A percentile compares a stretch with the other conserved stretches of the same genome.
These are phyloP conservation scores for Penicillium paxilli DNA, from an alignment of 495 filamentous ascomycete genomes.

Conservation along the genomic window DNA sequence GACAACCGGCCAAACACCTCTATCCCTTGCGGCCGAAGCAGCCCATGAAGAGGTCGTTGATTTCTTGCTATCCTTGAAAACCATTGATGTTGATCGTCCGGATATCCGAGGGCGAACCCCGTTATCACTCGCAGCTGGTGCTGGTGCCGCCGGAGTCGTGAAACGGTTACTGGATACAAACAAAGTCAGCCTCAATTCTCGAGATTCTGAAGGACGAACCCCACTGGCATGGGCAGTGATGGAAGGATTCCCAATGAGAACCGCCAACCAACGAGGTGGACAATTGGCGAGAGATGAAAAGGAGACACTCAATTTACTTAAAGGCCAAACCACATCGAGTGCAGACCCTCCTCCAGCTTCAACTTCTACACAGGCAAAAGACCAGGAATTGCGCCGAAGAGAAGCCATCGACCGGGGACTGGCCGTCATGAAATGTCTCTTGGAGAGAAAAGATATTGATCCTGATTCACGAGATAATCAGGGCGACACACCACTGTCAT, in stretches of 20 bases:
- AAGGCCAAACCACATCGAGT: background rate
- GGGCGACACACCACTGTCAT: conserved; percentile 1
- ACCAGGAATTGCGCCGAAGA: background rate
- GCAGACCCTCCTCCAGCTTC: background rate
- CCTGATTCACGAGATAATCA: background rate
- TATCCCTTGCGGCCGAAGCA: background rate
- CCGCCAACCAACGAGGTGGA: background rate
- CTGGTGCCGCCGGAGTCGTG: background rate
- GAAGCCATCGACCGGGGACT: background rate
- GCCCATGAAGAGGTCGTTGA: background rate
- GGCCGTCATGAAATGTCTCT: conserved; percentile 4
- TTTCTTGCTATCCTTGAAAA: background rate
- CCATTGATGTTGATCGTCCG: background rate
- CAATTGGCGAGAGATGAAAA: background rate
- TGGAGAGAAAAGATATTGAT: background rate
- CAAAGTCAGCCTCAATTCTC: background rate
- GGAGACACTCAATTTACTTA: background rate
- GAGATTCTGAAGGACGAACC: background rate
- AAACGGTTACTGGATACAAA: conserved; percentile 2
- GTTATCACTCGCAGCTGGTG: background rate
- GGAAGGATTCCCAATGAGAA: background rate
- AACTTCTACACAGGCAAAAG: background rate
- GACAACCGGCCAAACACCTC: background rate
- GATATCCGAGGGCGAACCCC: background rate
- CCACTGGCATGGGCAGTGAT: background rate